Evolutionary conservation across 2,329 filamentous ascomycete species (phyloP), one percentile per base, ranked within the genome.

Genomic region (Leptodontidium sp.): DNA sequence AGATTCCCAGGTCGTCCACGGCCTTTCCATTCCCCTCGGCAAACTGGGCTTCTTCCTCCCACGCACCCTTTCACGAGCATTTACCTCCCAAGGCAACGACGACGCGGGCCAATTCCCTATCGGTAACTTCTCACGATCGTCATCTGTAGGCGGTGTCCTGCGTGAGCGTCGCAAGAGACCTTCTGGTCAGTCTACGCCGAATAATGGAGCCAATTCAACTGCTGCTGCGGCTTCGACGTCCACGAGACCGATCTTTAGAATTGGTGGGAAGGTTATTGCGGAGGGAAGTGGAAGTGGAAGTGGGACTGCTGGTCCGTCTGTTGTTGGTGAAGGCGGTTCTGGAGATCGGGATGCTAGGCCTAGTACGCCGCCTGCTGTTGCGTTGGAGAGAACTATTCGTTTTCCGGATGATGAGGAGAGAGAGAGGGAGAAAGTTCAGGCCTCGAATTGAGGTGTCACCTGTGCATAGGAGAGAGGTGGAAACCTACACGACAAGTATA

Each of bases 11-110:
- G 82, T 94, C 50, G 90, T 96, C 3, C 93, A 97, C 74, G 93
- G 93, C 7, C 83, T 97, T 1, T 93, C 90, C 61, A 93, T 97
- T 15, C 93, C 94, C 0, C 79, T 96, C 2, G 90, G 88, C 0
- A 93, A 92, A 76, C 80, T 93, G 1, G 77, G 78, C 6, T 78
- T 64, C 82, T 87, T 90, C 68, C 82, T 92, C 0, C 90, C 90
- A 0, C 82, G 88, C 32, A 91, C 89, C 0, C 78, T 93, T 24
- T 90, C 88, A 4, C 65, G 76, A 64, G 76, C 75, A 11, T 77
- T 77, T 38, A 73, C 72, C 2, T 74, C 73, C 24, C 72, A 74
- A 67, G 35, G 29, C 2, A 71, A 70, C 32, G 71, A 73, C 2
- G 66, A 71, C 4, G 55, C 68, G 11, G 63, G 71, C 35, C 43